phyloP scores from a whole-genome alignment of 1,284 basidiomycete genomes.

The Sporisorium reilianum region DNA sequence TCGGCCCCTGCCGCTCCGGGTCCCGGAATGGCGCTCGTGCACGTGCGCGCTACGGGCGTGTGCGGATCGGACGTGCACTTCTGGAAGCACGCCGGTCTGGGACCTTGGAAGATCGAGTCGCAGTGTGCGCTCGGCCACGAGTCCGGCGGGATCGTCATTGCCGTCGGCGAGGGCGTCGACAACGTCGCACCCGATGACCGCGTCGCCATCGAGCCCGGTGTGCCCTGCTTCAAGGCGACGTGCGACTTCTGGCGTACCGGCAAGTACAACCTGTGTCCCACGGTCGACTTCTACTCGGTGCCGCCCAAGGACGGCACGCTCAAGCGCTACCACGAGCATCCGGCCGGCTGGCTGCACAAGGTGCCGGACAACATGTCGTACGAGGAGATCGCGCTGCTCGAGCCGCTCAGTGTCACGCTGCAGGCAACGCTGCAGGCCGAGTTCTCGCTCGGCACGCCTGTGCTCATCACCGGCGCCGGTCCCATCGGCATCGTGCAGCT shows the following conservation, averaged over 20 bases:
- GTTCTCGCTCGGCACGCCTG: conserved; percentile 70
- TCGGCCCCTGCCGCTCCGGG: conserved; percentile 48
- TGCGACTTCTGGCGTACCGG: conserved; percentile 73
- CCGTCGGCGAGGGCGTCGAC: conserved; percentile 61
- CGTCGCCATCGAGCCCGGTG: conserved; percentile 68
- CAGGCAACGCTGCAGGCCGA: conserved; percentile 73
- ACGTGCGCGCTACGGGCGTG: conserved; percentile 62
- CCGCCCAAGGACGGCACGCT: conserved; percentile 67
- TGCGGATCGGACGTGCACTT: conserved; percentile 72
- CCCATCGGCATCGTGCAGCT: conserved; percentile 74
- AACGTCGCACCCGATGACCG: conserved; percentile 61
- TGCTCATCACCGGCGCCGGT: conserved; percentile 65
- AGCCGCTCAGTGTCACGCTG: conserved; percentile 73
- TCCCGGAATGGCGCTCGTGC: conserved; percentile 65
- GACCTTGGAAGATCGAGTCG: conserved; percentile 61
- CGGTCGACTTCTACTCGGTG: conserved; percentile 67
- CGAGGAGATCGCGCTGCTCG: conserved; percentile 73
- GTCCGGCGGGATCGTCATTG: conserved; percentile 64
- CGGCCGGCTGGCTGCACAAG: conserved; percentile 73
- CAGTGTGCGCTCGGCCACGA: conserved; percentile 66
- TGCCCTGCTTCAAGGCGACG: conserved; percentile 72
- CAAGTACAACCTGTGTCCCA: conserved; percentile 72
- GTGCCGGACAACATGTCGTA: conserved; percentile 69
- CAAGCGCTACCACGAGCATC: conserved; percentile 72
- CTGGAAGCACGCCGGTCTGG: conserved; percentile 72